Percentiles rank a stretch among this genome's conserved stretches.
Conservation (phyloP, 306 rosid species). For the Comarum palustre region DNA sequence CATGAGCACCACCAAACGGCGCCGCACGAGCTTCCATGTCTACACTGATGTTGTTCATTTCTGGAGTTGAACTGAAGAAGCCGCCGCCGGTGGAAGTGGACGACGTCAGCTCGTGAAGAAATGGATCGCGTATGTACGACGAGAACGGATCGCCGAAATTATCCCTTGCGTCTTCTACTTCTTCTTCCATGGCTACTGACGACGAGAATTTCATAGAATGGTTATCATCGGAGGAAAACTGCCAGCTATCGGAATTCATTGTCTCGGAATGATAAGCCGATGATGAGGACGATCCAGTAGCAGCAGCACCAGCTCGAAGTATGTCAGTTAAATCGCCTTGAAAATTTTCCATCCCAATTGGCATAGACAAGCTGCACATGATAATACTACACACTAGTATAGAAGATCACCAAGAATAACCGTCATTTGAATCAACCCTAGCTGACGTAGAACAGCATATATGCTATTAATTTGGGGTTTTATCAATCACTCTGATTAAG, state of each 20-base stretch:
- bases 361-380: conserved; percentile 48
- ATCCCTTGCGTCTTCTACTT: conserved; percentile 24
- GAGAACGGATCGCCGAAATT: conserved; percentile 77
- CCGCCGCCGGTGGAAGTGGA: conserved; percentile 20
- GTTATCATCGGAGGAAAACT: conserved; percentile 16
- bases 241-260: conserved; percentile 16
- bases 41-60: conserved; percentile 14
- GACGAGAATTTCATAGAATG: conserved; percentile 16
- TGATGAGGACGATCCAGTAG: conserved; percentile 16
- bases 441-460: not conserved
- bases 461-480: not conserved
- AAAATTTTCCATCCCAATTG: conserved; percentile 55
- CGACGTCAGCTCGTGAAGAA: conserved; percentile 41
- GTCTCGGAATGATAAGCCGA: conserved; percentile 4
- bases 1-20: not conserved
- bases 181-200: conserved; percentile 20
- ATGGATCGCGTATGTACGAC: conserved; percentile 66
- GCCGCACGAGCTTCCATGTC: not conserved
- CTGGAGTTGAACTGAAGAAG: conserved; percentile 26
- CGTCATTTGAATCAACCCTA: conserved; percentile 6
- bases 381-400: conserved; percentile 6
- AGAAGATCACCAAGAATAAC: not conserved
- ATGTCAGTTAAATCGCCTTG: conserved; percentile 90
- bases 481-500: not conserved
- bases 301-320: conserved; percentile 40